Conservation (phyloP, 2,329 filamentous ascomycete genomes). For the Aspergillus unguis region DNA sequence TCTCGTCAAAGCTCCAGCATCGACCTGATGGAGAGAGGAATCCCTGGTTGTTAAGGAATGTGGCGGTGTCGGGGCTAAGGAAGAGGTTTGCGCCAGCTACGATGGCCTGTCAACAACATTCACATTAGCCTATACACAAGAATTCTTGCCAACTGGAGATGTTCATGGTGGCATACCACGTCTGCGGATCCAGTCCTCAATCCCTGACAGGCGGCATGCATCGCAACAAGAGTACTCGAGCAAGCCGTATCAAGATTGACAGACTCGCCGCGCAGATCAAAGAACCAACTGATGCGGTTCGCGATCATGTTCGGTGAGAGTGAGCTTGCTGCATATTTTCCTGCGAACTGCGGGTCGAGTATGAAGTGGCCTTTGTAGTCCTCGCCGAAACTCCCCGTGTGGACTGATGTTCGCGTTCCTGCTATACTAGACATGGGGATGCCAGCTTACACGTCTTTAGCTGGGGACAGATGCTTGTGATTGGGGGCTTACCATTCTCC, state of each 20-base stretch:
- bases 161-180: background rate
- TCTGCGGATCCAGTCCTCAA: background rate
- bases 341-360: background rate
- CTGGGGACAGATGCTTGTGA: no score
- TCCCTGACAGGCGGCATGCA: background rate
- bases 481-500: background rate
- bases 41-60: background rate
- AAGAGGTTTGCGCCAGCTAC: background rate
- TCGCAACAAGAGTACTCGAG: background rate
- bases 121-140: no score
- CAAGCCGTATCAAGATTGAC: background rate
- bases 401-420: background rate
- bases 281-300: background rate
- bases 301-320: background rate
- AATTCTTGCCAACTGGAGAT: no score
- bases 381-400: background rate
- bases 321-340: background rate
- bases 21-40: background rate
- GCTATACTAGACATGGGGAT: background rate
- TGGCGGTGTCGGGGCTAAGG: background rate
- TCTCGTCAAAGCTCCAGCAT: slow-evolving; percentile 33
- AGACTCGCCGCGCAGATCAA: background rate
- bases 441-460: background rate
- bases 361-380: background rate
- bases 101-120: background rate